Conservation (phyloP, 2,329 filamentous ascomycete genomes). For the Aspergillus sclerotialis region DNA sequence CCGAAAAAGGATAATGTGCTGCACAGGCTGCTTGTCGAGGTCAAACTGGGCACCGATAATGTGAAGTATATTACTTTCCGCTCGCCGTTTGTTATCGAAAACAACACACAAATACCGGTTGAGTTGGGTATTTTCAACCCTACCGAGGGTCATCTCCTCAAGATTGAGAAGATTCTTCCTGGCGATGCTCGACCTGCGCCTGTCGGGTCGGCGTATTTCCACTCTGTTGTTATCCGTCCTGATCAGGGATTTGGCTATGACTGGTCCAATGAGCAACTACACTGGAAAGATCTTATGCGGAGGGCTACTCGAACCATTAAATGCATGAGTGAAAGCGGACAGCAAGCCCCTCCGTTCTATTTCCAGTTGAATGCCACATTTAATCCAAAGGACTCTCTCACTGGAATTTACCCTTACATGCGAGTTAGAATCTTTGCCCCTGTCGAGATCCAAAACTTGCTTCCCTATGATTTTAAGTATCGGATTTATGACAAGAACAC, state of each 20-base stretch:
- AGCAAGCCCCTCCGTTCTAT: conserved; percentile 76
- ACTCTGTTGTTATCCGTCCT: conserved; percentile 78
- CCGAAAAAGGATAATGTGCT: conserved; percentile 79
- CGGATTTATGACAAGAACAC: conserved; percentile 98
- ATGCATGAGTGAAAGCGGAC: conserved; percentile 77
- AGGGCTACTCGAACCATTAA: conserved; percentile 78
- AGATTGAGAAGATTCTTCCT: conserved; percentile 95
- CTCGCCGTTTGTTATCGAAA: conserved; percentile 86
- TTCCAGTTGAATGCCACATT: conserved; percentile 89
- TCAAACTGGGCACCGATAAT: conserved; percentile 85
- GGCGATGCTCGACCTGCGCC: conserved; percentile 85
- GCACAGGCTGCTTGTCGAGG: conserved; percentile 86
- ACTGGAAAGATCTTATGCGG: conserved; percentile 87
- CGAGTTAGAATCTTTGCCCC: conserved; percentile 84
- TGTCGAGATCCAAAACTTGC: conserved; percentile 84
- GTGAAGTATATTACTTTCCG: conserved; percentile 97
- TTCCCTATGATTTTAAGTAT: conserved; percentile 99
- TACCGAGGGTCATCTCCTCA: conserved; percentile 80
- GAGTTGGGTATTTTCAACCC: conserved; percentile 88
- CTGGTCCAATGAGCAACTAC: conserved; percentile 84
- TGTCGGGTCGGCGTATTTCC: conserved; percentile 84
- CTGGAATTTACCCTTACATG: conserved; percentile 89
- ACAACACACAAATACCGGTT: conserved; percentile 92
- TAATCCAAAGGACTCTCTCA: conserved; percentile 75
- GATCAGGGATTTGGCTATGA: conserved; percentile 95